phyloP scores from a whole-genome alignment of 768 basidiomycete genomes.

The Kwoniella europaea region DNA sequence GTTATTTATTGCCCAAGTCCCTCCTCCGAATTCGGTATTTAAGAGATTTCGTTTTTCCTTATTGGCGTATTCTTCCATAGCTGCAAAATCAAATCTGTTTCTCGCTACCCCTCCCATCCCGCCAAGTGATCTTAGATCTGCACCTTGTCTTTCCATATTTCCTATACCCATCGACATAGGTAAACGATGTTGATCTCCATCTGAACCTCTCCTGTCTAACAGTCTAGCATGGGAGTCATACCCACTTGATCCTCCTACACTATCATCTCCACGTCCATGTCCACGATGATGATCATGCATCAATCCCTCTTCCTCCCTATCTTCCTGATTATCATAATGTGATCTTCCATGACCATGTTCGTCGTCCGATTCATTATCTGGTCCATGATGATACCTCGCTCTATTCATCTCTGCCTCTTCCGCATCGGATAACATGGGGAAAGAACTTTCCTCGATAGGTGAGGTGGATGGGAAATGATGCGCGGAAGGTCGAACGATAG shows the following conservation, averaged over 20 bases:
- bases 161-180: constrained; percentile 1
- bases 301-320: constrained; percentile 25
- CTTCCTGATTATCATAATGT: constrained; percentile 30
- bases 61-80: constrained; percentile 54
- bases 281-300: constrained; percentile 11
- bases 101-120: constrained; percentile 39
- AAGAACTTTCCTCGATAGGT: constrained; percentile 50
- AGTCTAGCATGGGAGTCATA: constrained; percentile 40
- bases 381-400: constrained; percentile 44
- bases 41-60: constrained; percentile 37
- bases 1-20: constrained; percentile 2
- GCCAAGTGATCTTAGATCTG: constrained; percentile 28
- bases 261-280: constrained; percentile 19
- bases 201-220: constrained; percentile 23
- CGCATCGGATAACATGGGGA: constrained; percentile 52
- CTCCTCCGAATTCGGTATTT: constrained; percentile 1
- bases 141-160: constrained; percentile 15
- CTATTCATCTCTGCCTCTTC: constrained; percentile 56
- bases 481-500: constrained; percentile 36
- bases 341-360: constrained; percentile 25
- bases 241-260: constrained; percentile 27
- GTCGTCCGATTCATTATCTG: constrained; percentile 33
- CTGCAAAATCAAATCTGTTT: constrained; percentile 48
- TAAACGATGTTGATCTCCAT: constrained; percentile 19
- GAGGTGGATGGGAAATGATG: constrained; percentile 48